Evolutionary conservation across 129 eudicot species (phyloP).

Genomic region (Oenanthe sinensis): DNA sequence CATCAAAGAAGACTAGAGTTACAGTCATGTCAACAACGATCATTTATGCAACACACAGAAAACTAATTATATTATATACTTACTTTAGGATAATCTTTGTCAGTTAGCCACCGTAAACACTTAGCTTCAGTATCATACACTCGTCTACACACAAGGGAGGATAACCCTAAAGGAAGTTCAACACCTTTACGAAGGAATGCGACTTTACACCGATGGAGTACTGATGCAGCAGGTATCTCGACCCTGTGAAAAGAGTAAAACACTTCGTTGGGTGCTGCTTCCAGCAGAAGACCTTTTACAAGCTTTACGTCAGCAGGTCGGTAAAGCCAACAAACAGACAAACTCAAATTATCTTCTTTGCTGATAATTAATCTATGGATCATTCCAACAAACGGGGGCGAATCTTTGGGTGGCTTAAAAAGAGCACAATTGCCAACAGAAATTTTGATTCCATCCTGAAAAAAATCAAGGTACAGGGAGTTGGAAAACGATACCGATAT

Average conservation of each 20-base stretch:
- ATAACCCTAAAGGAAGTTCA: constrained; percentile 73
- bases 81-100: constrained; percentile 67
- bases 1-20: constrained; percentile 6
- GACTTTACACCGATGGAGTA: constrained; percentile 98
- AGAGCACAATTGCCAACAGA: constrained; percentile 89
- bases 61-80: constrained; percentile 19
- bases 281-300: constrained; percentile 40
- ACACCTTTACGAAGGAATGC: constrained; percentile 91
- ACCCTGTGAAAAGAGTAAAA: constrained; percentile 69
- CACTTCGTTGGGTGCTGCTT: constrained; percentile 24
- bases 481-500: background rate
- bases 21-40: constrained; percentile 26
- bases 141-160: constrained; percentile 83
- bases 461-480: background rate
- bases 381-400: constrained; percentile 76
- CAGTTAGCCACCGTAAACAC: constrained; percentile 91
- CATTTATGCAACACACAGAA: background rate
- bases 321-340: constrained; percentile 80
- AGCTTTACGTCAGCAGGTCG: constrained; percentile 79
- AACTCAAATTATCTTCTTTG: constrained; percentile 38
- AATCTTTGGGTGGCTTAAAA: constrained; percentile 56
- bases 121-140: constrained; percentile 63
- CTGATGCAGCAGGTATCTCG: constrained; percentile 87
- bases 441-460: constrained; percentile 85
- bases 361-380: constrained; percentile 42